Evolutionary conservation across 2,329 filamentous ascomycete genomes (phyloP).

Genomic region (Pseudopyricularia cyperi): DNA sequence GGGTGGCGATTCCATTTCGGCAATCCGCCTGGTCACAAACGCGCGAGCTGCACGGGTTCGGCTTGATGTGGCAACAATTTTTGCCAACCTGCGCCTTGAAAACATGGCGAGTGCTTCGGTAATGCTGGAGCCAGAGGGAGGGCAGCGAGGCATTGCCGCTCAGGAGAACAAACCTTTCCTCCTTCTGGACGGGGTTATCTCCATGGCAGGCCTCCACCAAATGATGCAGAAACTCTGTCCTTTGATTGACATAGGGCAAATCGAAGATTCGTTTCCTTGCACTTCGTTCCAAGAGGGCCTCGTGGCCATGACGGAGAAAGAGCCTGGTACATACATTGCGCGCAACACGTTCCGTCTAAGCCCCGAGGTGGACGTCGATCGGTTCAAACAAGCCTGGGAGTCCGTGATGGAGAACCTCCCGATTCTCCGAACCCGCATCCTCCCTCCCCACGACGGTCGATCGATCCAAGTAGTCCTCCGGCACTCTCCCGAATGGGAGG

Average conservation of each 20-base stretch:
- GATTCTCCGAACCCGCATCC: not conserved
- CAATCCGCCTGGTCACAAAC: conserved; percentile 41
- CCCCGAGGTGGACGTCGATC: not conserved
- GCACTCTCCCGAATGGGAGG: not conserved
- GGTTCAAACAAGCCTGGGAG: not conserved
- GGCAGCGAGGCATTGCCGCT: not conserved
- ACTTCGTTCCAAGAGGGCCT: conserved; percentile 11
- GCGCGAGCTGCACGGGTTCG: not conserved
- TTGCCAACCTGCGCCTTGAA: not conserved
- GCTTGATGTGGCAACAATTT: not conserved
- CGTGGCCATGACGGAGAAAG: conserved; percentile 7
- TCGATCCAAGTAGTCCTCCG: not conserved
- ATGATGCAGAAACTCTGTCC: not conserved
- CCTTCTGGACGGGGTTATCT: not conserved
- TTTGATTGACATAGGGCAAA: not conserved
- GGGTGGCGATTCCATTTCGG: conserved; percentile 45
- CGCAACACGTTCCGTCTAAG: conserved; percentile 1
- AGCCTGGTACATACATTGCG: conserved; percentile 3
- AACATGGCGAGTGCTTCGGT: not conserved
- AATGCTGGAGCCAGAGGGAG: not conserved
- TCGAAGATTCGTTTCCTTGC: conserved; percentile 10
- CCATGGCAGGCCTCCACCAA: not conserved
- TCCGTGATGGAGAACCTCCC: not conserved
- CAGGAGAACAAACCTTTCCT: not conserved
- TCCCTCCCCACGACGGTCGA: not conserved